These are phyloP conservation scores for Gossypium gossypioides DNA, from an alignment of 441 rosid species.

Conservation along the genomic window DNA sequence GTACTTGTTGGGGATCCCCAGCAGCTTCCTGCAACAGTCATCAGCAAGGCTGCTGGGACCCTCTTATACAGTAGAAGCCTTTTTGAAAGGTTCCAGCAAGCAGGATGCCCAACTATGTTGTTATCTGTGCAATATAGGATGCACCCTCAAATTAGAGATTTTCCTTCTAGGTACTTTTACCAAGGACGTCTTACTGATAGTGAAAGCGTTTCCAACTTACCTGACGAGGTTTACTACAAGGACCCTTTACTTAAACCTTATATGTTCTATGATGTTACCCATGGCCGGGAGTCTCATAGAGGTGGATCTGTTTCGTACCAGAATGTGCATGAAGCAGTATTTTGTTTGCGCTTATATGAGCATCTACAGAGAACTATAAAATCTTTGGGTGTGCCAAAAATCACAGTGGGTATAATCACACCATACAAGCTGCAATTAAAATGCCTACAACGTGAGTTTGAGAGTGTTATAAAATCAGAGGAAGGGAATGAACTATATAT, in stretches of 20 bases:
- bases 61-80: slow-evolving; percentile 89
- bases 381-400: slow-evolving; percentile 55
- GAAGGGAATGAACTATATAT: slow-evolving; percentile 89
- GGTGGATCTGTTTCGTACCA: slow-evolving; percentile 98
- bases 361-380: slow-evolving; percentile 75
- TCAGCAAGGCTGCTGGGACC: slow-evolving; percentile 96
- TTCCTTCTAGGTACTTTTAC: slow-evolving; percentile 88
- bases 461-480: slow-evolving; percentile 67
- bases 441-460: slow-evolving; percentile 85
- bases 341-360: slow-evolving; percentile 79
- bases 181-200: slow-evolving; percentile 95
- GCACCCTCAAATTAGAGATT: slow-evolving; percentile 95
- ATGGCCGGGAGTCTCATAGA: slow-evolving; percentile 90
- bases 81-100: slow-evolving; percentile 94
- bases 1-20: slow-evolving; percentile 99
- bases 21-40: slow-evolving; percentile 99
- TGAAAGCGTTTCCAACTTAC: slow-evolving; percentile 63
- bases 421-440: slow-evolving; percentile 95
- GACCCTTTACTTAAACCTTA: slow-evolving; percentile 84
- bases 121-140: slow-evolving; percentile 91
- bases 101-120: slow-evolving; percentile 93
- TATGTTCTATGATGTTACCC: slow-evolving; percentile 69
- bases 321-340: slow-evolving; percentile 83
- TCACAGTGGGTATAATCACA: slow-evolving; percentile 84
- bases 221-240: slow-evolving; percentile 78